A percentile compares a stretch with the other conserved stretches of the same genome.
Evolutionary conservation across 2,329 filamentous ascomycete species (phyloP).

Genomic region (Oidium heveae): DNA sequence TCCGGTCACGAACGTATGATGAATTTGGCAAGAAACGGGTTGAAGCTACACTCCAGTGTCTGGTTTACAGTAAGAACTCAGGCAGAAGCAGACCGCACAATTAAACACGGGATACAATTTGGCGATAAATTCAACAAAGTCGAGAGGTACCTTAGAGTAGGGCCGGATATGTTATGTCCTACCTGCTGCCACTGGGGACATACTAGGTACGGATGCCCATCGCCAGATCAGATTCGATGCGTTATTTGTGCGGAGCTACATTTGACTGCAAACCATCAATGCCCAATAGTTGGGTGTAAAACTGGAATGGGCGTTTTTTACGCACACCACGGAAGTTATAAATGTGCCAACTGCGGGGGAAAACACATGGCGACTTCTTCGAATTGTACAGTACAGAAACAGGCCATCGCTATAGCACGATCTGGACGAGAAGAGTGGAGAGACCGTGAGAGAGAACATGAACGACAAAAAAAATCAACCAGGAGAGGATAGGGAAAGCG

Average conservation of each 20-base stretch:
- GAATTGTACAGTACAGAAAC: neutral
- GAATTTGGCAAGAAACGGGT: neutral
- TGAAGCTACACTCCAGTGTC: neutral
- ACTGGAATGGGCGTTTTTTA: neutral
- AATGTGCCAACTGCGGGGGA: neutral
- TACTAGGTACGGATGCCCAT: neutral
- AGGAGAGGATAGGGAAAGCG: neutral
- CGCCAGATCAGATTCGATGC: neutral
- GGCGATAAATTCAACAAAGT: neutral
- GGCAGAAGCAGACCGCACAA: neutral
- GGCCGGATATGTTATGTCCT: neutral
- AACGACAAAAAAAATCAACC: neutral
- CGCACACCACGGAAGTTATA: neutral
- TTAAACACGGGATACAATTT: neutral
- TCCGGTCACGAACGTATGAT: neutral
- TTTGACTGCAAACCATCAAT: neutral
- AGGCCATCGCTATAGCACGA: neutral
- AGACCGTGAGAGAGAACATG: neutral
- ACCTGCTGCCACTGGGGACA: neutral
- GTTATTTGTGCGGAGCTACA: neutral
- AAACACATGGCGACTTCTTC: neutral
- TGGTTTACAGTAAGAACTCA: neutral
- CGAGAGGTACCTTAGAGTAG: neutral
- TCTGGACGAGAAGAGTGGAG: neutral
- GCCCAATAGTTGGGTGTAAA: neutral